Percentiles rank a stretch among this genome's conserved stretches.
Evolutionary conservation across 2,329 filamentous ascomycete genomes (phyloP).

Genomic region (Exophiala oligosperma): DNA sequence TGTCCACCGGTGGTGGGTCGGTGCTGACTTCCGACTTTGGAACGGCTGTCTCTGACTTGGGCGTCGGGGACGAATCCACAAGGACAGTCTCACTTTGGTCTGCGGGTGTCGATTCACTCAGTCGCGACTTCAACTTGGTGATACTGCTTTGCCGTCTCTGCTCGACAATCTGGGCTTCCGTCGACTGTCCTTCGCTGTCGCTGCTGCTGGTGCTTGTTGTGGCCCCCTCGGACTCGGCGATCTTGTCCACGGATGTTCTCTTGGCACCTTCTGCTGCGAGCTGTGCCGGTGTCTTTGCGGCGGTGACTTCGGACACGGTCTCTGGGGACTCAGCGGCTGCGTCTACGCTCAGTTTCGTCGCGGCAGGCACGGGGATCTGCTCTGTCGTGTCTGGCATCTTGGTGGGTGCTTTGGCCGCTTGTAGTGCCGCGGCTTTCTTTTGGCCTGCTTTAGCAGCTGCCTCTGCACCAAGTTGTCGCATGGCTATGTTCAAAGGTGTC

Average conservation of each 20-base stretch:
- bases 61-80: constrained; percentile 1
- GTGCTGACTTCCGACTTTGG: constrained; percentile 14
- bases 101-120: constrained; percentile 22
- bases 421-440: constrained; percentile 23
- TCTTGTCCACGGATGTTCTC: constrained; percentile 27
- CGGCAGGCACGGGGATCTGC: constrained; percentile 13
- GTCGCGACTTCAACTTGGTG: constrained; percentile 14
- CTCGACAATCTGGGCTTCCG: constrained; percentile 24
- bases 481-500: constrained; percentile 39
- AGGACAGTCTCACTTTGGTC: constrained; percentile 22
- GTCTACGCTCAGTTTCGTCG: constrained; percentile 16
- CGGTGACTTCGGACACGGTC: constrained; percentile 18
- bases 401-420: constrained; percentile 15
- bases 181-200: constrained; percentile 17
- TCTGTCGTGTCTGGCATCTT: constrained; percentile 14
- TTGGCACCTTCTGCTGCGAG: constrained; percentile 26
- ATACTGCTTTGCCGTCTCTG: constrained; percentile 19
- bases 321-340: constrained; percentile 22
- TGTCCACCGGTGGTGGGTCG: not conserved
- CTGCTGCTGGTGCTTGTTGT: constrained; percentile 16
- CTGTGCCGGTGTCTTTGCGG: constrained; percentile 26
- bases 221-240: constrained; percentile 18
- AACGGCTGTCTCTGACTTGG: not conserved
- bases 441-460: constrained; percentile 34
- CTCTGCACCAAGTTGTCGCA: constrained; percentile 46